Base-by-base conservation (phyloP, 1,284 basidiomycete species). In the Heterobasidion parviporum region DNA sequence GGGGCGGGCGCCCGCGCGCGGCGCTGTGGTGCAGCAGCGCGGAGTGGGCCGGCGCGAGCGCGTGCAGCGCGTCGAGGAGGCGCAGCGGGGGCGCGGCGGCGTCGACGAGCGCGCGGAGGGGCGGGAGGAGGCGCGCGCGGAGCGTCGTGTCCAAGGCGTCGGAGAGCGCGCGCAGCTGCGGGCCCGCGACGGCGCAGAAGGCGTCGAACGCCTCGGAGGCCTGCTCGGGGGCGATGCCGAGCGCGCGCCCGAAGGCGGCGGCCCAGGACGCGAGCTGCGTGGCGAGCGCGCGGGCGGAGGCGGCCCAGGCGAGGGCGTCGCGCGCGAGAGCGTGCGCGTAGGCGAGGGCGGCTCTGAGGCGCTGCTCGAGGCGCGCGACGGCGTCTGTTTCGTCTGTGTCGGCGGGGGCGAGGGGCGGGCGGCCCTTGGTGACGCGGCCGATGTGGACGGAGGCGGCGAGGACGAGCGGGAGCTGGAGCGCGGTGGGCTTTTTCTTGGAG, bases 191-290 rank as follows among this genome's bases (percentile, higher is more conserved):
- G 2, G 68, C 63, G 15, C 83, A 65, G 66, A 89, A 90, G 3
- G 88, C 87, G 56, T 87, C 82, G 63, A 87, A 89, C 1, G 89
- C 86, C 66, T 91, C 88, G 10, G 72, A 73, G 10, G 64, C 65
- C 7, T 67, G 70, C 56, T 77, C 76, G 6, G 72, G 65, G 0
- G 73, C 72, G 56, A 90, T 70, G 8, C 87, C 87, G 46, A 90
- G 83, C 12, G 87, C 84, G 45, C 75, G 72, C 8, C 79, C 84
- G 66, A 90, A 91, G 36, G 74, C 71, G 47, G 75, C 61, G 3
- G 84, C 78, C 89, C 89, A 91, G 14, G 68, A 66, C 46, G 76
- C 70, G 43, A 90, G 71, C 7, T 68, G 71, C 32, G 68, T 62
- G 51, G 80, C 71, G n/a, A 79, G 66, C 15, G 67, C 68, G 33